phyloP scores from a whole-genome alignment of 306 rosid species.

The Corylus americana region DNA sequence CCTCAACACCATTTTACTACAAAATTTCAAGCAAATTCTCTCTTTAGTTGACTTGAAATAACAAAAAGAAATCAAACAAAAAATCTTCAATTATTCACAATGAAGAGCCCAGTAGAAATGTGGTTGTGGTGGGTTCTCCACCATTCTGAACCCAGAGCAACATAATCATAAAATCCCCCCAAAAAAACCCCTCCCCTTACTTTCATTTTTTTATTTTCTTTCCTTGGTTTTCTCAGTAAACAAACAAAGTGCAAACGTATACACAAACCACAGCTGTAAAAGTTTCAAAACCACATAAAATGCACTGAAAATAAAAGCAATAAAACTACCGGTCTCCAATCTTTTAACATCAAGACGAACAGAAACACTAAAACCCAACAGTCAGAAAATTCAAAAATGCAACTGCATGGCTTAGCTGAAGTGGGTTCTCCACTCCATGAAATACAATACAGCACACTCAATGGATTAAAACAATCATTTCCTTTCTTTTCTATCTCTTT shows the following conservation, averaged over 20 bases:
- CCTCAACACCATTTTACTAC: constrained; percentile 60
- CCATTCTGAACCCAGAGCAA: no score
- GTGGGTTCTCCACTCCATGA: background rate
- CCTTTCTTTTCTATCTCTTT: background rate
- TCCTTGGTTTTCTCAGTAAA: constrained; percentile 1
- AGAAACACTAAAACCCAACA: constrained; percentile 12
- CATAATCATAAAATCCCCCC: background rate
- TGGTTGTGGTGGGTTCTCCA: background rate
- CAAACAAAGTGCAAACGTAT: background rate
- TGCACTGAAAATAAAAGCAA: background rate
- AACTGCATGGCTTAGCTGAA: constrained; percentile 15
- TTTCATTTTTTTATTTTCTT: background rate
- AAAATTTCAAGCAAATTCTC: constrained; percentile 26
- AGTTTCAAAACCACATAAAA: background rate
- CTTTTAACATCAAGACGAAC: background rate
- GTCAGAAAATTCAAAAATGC: constrained; percentile 3
- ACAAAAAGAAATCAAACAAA: constrained; percentile 18
- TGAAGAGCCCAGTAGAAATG: background rate
- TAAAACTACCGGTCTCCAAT: background rate
- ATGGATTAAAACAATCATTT: background rate
- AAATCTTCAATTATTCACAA: background rate
- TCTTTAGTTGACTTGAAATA: constrained; percentile 6
- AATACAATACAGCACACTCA: constrained; percentile 1
- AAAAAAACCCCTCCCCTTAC: background rate
- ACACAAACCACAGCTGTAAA: background rate